These are phyloP conservation scores for Podospora appendiculata DNA, from an alignment of 495 filamentous ascomycete genomes.

Conservation along the genomic window DNA sequence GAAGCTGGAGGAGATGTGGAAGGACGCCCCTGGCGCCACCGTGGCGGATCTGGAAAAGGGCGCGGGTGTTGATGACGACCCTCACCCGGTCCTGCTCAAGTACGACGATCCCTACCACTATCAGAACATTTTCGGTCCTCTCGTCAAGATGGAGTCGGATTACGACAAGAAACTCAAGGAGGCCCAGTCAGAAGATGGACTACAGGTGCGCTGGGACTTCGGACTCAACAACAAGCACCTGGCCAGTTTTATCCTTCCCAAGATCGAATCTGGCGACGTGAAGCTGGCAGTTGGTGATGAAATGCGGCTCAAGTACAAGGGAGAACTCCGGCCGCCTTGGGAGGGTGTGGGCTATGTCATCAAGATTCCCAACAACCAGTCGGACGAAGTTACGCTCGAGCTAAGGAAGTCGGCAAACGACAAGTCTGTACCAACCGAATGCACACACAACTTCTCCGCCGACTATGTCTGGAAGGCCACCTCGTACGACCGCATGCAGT, in stretches of 20 bases:
- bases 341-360: slow-evolving; percentile 98
- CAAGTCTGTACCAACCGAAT: slow-evolving; percentile 93
- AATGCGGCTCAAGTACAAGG: slow-evolving; percentile 95
- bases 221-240: slow-evolving; percentile 97
- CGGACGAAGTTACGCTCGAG: slow-evolving; percentile 95
- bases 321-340: slow-evolving; percentile 90
- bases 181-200: slow-evolving; percentile 88
- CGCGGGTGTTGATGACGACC: slow-evolving; percentile 89
- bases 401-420: slow-evolving; percentile 67
- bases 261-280: slow-evolving; percentile 95
- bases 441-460: slow-evolving; percentile 95
- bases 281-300: slow-evolving; percentile 98
- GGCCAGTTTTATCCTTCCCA: slow-evolving; percentile 91
- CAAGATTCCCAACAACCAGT: slow-evolving; percentile 99
- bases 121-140: slow-evolving; percentile 95
- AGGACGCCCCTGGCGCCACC: slow-evolving; percentile 85
- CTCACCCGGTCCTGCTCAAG: slow-evolving; percentile 82
- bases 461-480: slow-evolving; percentile 99
- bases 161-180: slow-evolving; percentile 99
- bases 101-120: slow-evolving; percentile 99
- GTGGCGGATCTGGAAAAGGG: slow-evolving; percentile 90
- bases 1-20: slow-evolving; percentile 98
- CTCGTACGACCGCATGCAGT: slow-evolving; percentile 98
- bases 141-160: slow-evolving; percentile 99
- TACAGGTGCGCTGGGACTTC: slow-evolving; percentile 92